Base-by-base conservation (phyloP, 106 monocot genomes). In the Iris macrosiphon region DNA sequence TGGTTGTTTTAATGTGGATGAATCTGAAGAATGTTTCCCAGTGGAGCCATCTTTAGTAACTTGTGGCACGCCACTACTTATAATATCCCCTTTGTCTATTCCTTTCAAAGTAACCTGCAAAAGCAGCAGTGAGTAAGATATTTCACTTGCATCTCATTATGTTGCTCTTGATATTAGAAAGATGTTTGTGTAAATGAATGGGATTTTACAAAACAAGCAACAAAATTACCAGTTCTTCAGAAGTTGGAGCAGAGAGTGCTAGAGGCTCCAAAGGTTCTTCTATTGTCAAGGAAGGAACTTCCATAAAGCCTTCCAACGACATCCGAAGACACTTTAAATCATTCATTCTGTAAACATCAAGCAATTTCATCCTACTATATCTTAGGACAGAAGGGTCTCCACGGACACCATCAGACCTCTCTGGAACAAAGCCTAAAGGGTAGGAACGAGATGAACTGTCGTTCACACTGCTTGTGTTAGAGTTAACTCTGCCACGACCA, bases 71-170 rank as follows among this genome's bases (percentile, higher is more conserved):
- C 80, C 84, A 57, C 86, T 91, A 54, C 77, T 83, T 23, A 83
- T 35, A 41, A 90, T 76, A 28, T 99, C 91, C 14, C 98, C 98
- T 67, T 90, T 87, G 25, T 91, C 98, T 35, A 99, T 91, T 71
- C 80, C 91, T 65, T 87, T 87, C 49, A 99, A 46, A 53, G 81
- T 66, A 59, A 66, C 80, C 98, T 99, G 47, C 31, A 25, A 40
- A 75, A 57, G 29, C 19, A 67, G 15, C 13, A 40, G 37, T 33
- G 19, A 44, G 4, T 2, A n/a, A n/a, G n/a, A n/a, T n/a, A n/a
- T n/a, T n/a, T n/a, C n/a, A n/a, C n/a, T n/a, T n/a, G n/a, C n/a
- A n/a, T n/a, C n/a, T n/a, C n/a, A 57, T 82, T 49, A 32, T 33
- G 52, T 6, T 52, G n/a, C n/a, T n/a, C n/a, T 19, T 32, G 21